Evolutionary conservation across 1,284 basidiomycete genomes (phyloP).

Genomic region (Caloboletus firmus): DNA sequence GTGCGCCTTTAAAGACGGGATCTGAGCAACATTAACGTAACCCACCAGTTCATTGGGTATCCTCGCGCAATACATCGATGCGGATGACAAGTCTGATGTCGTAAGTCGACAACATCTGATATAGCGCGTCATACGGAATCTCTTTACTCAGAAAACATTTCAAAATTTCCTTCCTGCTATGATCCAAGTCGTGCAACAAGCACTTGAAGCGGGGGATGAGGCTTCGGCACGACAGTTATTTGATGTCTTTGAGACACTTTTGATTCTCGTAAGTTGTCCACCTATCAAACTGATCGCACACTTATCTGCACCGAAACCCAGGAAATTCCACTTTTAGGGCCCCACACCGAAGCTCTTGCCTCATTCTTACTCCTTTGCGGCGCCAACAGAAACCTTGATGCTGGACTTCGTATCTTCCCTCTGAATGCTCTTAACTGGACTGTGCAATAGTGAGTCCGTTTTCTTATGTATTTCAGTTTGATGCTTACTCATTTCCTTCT

Average conservation of each 20-base stretch:
- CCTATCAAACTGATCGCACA: not conserved
- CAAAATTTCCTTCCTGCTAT: conserved; percentile 89
- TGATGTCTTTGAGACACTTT: conserved; percentile 94
- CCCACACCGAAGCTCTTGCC: conserved; percentile 86
- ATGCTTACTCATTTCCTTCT: not conserved
- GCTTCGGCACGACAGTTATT: conserved; percentile 86
- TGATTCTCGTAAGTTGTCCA: conserved; percentile 70
- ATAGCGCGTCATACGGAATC: not conserved
- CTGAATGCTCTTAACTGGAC: conserved; percentile 97
- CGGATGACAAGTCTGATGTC: conserved; percentile 85
- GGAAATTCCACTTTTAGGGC: conserved; percentile 91
- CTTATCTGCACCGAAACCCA: conserved; percentile 34
- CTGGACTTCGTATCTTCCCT: conserved; percentile 85
- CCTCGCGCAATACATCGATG: conserved; percentile 91
- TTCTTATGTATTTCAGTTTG: not conserved
- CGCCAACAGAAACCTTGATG: conserved; percentile 76
- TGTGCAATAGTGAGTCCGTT: conserved; percentile 72
- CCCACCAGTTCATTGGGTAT: conserved; percentile 76
- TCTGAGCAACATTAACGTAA: conserved; percentile 6
- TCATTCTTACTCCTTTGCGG: conserved; percentile 89
- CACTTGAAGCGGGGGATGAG: conserved; percentile 82
- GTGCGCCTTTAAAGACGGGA: conserved; percentile 38
- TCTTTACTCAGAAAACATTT: conserved; percentile 69
- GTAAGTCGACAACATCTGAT: conserved; percentile 44
- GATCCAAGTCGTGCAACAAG: conserved; percentile 88